phyloP scores from a whole-genome alignment of 495 filamentous ascomycete genomes.

The Amniculicola lignicola region DNA sequence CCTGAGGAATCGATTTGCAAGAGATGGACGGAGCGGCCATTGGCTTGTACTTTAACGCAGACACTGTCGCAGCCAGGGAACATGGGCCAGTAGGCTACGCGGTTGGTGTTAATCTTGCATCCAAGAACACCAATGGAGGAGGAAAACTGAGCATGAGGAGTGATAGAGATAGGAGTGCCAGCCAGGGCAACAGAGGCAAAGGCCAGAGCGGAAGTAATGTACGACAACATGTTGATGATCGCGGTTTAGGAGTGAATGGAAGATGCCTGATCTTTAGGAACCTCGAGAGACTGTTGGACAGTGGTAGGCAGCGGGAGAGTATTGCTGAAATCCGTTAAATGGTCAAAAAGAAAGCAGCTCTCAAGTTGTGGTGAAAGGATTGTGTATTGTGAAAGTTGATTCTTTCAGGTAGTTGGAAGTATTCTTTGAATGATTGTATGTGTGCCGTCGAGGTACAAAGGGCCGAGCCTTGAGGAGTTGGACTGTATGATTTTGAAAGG shows the following conservation, averaged over 20 bases:
- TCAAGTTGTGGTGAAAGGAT: no score
- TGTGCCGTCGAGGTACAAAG: no score
- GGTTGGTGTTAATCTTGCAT: constrained; percentile 29
- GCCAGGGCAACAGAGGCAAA: constrained; percentile 8
- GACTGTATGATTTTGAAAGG: no score
- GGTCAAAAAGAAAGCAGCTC: no score
- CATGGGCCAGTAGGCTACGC: constrained; percentile 26
- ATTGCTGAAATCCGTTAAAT: no score
- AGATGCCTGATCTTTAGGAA: neutral
- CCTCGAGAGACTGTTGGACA: neutral
- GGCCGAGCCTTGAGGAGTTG: no score
- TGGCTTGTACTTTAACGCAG: constrained; percentile 14
- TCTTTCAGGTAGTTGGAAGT: no score
- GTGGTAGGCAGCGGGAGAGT: neutral
- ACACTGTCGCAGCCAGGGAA: constrained; percentile 14
- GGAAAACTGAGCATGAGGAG: constrained; percentile 7
- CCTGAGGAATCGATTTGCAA: constrained; percentile 26
- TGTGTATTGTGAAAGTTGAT: no score
- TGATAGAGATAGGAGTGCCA: constrained; percentile 9
- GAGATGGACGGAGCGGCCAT: constrained; percentile 26
- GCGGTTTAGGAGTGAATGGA: neutral
- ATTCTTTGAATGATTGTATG: no score
- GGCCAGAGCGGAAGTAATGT: constrained; percentile 5
- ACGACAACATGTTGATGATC: constrained; percentile 6
- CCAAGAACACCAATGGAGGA: constrained; percentile 20